Conservation (phyloP, 352 stramenopile genomes). For the Pythium coloratum region DNA sequence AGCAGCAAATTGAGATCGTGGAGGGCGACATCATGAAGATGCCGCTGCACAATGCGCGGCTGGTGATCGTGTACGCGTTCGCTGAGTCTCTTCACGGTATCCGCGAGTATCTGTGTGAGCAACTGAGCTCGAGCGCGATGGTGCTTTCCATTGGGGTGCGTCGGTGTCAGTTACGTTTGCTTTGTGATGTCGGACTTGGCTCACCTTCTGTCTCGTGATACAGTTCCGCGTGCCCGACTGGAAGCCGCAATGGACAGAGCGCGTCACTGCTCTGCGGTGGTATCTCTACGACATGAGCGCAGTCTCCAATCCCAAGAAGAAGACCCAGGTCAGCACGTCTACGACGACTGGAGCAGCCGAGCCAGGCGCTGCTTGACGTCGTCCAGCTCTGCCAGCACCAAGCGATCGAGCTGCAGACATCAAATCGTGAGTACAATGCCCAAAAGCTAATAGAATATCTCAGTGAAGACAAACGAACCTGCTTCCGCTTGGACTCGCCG, state of each 20-base stretch:
- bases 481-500: slow-evolving; percentile 58
- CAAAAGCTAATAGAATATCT: not conserved
- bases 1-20: slow-evolving; percentile 46
- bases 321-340: not conserved
- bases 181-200: not conserved
- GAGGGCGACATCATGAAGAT: slow-evolving; percentile 57
- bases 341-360: slow-evolving; percentile 35
- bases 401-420: slow-evolving; percentile 44
- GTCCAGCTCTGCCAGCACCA: slow-evolving; percentile 63
- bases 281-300: slow-evolving; percentile 69
- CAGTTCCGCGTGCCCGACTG: slow-evolving; percentile 80
- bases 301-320: slow-evolving; percentile 4
- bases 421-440: not conserved
- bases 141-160: slow-evolving; percentile 82
- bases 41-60: slow-evolving; percentile 44
- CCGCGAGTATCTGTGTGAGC: slow-evolving; percentile 41
- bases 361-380: slow-evolving; percentile 68
- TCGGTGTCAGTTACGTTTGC: not conserved
- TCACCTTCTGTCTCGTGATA: not conserved
- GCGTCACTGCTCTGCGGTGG: slow-evolving; percentile 57
- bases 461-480: slow-evolving; percentile 35
- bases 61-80: slow-evolving; percentile 88
- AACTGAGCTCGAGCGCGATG: slow-evolving; percentile 40
- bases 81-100: slow-evolving; percentile 71
- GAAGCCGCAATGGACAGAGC: slow-evolving; percentile 54